Evolutionary conservation across 164 flowering plant genomes (phyloP).

Genomic region (Brasenia schreberi): DNA sequence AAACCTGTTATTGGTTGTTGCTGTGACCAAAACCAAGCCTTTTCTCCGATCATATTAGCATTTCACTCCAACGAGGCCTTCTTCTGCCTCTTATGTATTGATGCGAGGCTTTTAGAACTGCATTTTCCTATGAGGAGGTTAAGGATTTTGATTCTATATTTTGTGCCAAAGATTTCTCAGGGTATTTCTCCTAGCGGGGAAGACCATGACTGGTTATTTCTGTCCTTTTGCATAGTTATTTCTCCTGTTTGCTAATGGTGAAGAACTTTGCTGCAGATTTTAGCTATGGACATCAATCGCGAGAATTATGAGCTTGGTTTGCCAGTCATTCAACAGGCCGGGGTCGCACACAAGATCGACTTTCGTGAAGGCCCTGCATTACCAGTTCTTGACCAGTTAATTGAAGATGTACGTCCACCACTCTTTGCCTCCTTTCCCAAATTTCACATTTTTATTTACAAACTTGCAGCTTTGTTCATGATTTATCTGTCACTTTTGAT

Average conservation of each 20-base stretch:
- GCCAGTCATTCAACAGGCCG: conserved; percentile 79
- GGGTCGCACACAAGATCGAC: conserved; percentile 93
- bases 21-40: not conserved
- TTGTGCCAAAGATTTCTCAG: not conserved
- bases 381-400: conserved; percentile 73
- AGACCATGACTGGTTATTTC: too few relatives aligned
- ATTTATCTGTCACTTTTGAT: not conserved
- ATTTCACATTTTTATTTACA: not conserved
- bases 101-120: too few relatives aligned
- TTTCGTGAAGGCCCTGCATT: conserved; percentile 94
- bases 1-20: not conserved
- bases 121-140: too few relatives aligned
- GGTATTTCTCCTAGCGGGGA: not conserved
- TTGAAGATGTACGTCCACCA: conserved; percentile 46
- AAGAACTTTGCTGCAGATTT: conserved; percentile 29
- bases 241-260: not conserved
- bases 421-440: not conserved
- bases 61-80: too few relatives aligned
- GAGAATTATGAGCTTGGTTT: conserved; percentile 84
- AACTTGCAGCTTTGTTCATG: not conserved
- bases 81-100: too few relatives aligned
- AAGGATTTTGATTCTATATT: too few relatives aligned
- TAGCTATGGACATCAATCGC: conserved; percentile 90
- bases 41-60: not conserved
- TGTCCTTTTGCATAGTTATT: not conserved